Conservation (phyloP, 495 filamentous ascomycete genomes). For the Clohesyomyces aquaticus region DNA sequence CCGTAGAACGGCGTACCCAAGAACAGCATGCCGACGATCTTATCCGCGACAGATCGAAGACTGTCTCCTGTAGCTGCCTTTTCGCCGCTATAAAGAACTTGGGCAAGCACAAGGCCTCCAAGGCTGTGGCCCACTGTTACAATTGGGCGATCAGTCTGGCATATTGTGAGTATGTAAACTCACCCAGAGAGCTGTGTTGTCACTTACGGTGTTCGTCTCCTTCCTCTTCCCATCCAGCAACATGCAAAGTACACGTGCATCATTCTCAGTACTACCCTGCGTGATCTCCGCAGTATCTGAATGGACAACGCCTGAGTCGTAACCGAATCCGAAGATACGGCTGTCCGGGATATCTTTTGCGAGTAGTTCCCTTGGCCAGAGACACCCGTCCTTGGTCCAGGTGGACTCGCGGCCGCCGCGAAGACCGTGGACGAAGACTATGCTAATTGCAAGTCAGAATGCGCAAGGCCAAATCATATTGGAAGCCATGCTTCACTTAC, state of each 20-base stretch:
- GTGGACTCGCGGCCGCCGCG: constrained; percentile 9
- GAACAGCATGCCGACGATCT: constrained; percentile 16
- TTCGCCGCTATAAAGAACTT: constrained; percentile 6
- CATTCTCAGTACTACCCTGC: neutral
- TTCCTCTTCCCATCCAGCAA: constrained; percentile 1
- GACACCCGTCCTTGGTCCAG: constrained; percentile 2
- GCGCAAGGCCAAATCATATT: neutral
- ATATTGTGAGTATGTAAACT: neutral
- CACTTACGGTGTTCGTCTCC: constrained; percentile 10
- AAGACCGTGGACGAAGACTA: constrained; percentile 18
- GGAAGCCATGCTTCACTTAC: neutral
- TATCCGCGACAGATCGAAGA: neutral
- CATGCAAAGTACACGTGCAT: constrained; percentile 6
- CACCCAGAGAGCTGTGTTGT: neutral
- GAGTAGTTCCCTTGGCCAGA: constrained; percentile 16
- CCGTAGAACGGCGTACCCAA: constrained; percentile 13
- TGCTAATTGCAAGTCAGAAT: constrained; percentile 1
- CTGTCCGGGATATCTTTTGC: constrained; percentile 12
- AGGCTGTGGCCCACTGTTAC: constrained; percentile 11
- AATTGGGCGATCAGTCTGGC: constrained; percentile 14
- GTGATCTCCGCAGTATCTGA: constrained; percentile 5
- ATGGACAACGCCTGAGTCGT: constrained; percentile 11
- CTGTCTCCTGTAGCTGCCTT: constrained; percentile 1
- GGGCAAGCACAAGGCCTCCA: constrained; percentile 10
- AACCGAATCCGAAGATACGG: constrained; percentile 8